These are phyloP conservation scores for Parastagonospora nodorum DNA, from an alignment of 2,329 filamentous ascomycete genomes.

Conservation along the genomic window DNA sequence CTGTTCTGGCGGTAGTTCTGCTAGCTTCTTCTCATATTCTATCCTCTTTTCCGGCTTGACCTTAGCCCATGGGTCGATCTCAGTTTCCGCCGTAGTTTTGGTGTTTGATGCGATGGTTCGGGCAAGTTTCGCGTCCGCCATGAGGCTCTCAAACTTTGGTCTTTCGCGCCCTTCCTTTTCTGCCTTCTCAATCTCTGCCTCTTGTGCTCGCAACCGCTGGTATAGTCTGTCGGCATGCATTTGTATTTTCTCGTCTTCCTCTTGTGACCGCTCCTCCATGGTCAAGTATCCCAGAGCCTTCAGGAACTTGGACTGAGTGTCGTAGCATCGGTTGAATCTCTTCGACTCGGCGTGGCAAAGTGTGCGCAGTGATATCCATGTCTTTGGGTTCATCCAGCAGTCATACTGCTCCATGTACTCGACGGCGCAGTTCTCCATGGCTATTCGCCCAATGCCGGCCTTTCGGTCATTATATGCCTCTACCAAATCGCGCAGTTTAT, in stretches of 20 bases:
- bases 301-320: slow-evolving; percentile 87
- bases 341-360: slow-evolving; percentile 81
- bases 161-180: slow-evolving; percentile 59
- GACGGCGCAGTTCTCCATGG: slow-evolving; percentile 89
- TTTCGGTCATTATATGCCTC: slow-evolving; percentile 84
- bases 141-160: slow-evolving; percentile 64
- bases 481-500: slow-evolving; percentile 79
- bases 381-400: slow-evolving; percentile 75
- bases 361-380: slow-evolving; percentile 69
- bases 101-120: slow-evolving; percentile 22
- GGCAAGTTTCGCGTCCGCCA: slow-evolving; percentile 48
- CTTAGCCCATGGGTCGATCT: slow-evolving; percentile 35
- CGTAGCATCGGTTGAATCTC: slow-evolving; percentile 84
- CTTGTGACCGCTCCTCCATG: slow-evolving; percentile 65
- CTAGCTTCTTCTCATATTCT: slow-evolving; percentile 41
- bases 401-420: slow-evolving; percentile 82
- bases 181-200: slow-evolving; percentile 73
- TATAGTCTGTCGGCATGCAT: slow-evolving; percentile 94
- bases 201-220: slow-evolving; percentile 83
- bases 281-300: slow-evolving; percentile 87
- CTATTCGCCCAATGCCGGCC: slow-evolving; percentile 75
- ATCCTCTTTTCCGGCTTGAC: slow-evolving; percentile 37
- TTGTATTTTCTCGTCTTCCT: slow-evolving; percentile 83
- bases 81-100: slow-evolving; percentile 5
- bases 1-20: slow-evolving; percentile 33